phyloP scores from a whole-genome alignment of 495 filamentous ascomycete genomes.

The Symbiotaphrina buchneri region DNA sequence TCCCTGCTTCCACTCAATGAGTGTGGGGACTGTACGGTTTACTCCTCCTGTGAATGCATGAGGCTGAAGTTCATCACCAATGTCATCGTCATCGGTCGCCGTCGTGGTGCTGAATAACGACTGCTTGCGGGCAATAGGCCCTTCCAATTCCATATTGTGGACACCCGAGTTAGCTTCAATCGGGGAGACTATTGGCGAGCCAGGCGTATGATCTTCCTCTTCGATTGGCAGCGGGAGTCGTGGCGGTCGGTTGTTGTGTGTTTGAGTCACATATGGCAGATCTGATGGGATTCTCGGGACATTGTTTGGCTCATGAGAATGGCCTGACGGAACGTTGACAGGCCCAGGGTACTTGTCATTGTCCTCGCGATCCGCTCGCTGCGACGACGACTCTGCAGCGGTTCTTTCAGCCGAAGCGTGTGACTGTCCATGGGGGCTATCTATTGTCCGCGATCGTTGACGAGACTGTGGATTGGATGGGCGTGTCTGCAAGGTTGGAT shows the following conservation, averaged over 20 bases:
- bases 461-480: slow-evolving; percentile 50
- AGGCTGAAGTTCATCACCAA: slow-evolving; percentile 41
- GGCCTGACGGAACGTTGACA: too few relatives aligned
- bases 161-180: slow-evolving; percentile 22
- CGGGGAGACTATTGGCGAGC: slow-evolving; percentile 60
- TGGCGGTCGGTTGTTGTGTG: slow-evolving; percentile 50
- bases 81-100: slow-evolving; percentile 56
- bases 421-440: too few relatives aligned
- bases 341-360: too few relatives aligned
- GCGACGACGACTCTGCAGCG: too few relatives aligned
- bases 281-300: slow-evolving; percentile 23
- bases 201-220: slow-evolving; percentile 64
- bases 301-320: too few relatives aligned
- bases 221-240: slow-evolving; percentile 80
- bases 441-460: slow-evolving; percentile 73
- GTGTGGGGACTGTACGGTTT: slow-evolving; percentile 48
- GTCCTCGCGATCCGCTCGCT: too few relatives aligned
- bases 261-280: slow-evolving; percentile 24
- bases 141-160: too few relatives aligned
- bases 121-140: slow-evolving; percentile 25
- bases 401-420: too few relatives aligned
- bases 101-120: slow-evolving; percentile 47
- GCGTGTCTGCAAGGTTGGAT: slow-evolving; percentile 6
- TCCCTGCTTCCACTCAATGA: slow-evolving; percentile 57
- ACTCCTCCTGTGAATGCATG: slow-evolving; percentile 2